Evolutionary conservation across 169 alveolate species (phyloP), one percentile per base, ranked within the genome.

Genomic region (Eimeria tenella): DNA sequence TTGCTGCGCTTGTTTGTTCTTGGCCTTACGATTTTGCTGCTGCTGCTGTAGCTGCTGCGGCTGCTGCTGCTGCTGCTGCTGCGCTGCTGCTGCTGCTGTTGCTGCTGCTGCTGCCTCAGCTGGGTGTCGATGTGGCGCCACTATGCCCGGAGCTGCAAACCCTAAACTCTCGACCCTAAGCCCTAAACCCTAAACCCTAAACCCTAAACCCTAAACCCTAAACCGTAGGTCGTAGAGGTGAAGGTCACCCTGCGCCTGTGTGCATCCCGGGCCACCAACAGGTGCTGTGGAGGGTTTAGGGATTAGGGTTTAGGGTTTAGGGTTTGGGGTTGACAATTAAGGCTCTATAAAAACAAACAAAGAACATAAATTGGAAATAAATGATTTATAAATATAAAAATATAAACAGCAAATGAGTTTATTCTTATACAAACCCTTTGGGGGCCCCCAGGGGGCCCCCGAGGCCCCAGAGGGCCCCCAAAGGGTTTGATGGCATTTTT

Each of bases 131-230:
- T 21, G 77, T n/a, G 21, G 6, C 52, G 49, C 9, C 19, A 68
- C 19, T 1, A 50, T 3, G 77, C 7, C 52, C 25, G 4, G 53
- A 68, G 52, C 77, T 5, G 52, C 49, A 68, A 68, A 68, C 77
- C 77, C 77, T 68, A n/a, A 68, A 68, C 77, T 49, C 77, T 21
- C 21, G 25, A 68, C 77, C 77, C 77, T 68, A 68, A 68, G 19
- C 77, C 77, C 77, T 68, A 68, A 68, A 68, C 77, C 77, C 77
- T 68, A 23, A 31, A 31, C 77, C 77, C 77, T 68, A n/a, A 68
- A 68, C 77, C 77, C 77, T 21, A 68, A 68, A 68, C 77, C 77
- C 77, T 68, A 68, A 68, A 68, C 77, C 77, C 77, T 68, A 68
- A 68, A 68, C 77, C 77, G 50, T 68, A 42, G 13, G 77, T 42